Conservation (phyloP, 805 yeast genomes). For the Nakazawaea holstii region DNA sequence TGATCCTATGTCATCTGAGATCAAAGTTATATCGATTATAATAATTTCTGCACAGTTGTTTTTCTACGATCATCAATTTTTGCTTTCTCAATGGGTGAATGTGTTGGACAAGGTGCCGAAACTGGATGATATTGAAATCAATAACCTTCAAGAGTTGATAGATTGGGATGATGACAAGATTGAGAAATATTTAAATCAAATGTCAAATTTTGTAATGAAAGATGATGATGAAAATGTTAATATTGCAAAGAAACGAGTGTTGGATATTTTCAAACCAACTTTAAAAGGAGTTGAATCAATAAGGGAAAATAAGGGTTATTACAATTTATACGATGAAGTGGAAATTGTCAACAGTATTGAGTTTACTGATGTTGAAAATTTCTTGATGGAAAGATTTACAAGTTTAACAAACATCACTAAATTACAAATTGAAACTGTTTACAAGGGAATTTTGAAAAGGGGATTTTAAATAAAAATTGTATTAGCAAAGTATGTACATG, state of each 20-base stretch:
- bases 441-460: background rate
- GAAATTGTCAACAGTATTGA: background rate
- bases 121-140: conserved; percentile 18
- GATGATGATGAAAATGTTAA: conserved; percentile 14
- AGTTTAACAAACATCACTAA: background rate
- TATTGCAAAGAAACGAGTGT: conserved; percentile 17
- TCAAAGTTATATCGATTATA: background rate
- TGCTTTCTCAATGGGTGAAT: conserved; percentile 26
- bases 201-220: conserved; percentile 29
- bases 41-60: background rate
- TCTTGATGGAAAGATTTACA: background rate
- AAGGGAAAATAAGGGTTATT: background rate
- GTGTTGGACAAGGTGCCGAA: conserved; percentile 21
- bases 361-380: background rate
- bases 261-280: conserved; percentile 18
- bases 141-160: conserved; percentile 28
- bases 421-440: background rate
- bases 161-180: conserved; percentile 44
- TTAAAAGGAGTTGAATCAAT: background rate
- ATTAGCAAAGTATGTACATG: background rate
- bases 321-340: background rate
- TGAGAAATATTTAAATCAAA: conserved; percentile 46
- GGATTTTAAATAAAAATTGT: too few relatives aligned
- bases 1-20: conserved; percentile 10
- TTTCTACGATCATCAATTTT: conserved; percentile 9